Base-by-base conservation (phyloP, 306 rosid species). In the Amphicarpaea edgeworthii region DNA sequence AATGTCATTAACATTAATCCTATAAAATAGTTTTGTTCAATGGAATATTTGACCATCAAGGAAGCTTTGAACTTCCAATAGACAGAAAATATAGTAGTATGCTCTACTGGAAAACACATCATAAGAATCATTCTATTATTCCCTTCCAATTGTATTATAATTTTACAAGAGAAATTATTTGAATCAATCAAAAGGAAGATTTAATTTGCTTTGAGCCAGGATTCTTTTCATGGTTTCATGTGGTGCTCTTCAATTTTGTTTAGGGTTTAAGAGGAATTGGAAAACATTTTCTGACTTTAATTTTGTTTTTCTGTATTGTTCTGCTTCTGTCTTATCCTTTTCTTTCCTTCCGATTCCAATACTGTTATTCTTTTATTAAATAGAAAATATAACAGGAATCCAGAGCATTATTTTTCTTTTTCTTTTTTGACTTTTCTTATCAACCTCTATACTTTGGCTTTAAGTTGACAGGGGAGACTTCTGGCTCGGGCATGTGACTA, bases 391-490 rank as follows among this genome's bases (percentile, higher is more conserved):
- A 20, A 20, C 11, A 47, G 43, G 24, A 11, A 37, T 14, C 15
- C 8, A 72, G 75, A 79, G 38, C 11, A 24, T 30, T 74, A 65
- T 45, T 75, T 62, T 70, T 73, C 14, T 71, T 55, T 77, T 37
- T 43, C 43, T 30, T 76, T 77, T 79, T 88, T 85, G 83, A 82
- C 70, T 84, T 85, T 86, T 83, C 91, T 89, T 87, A 87, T 82
- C 87, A 86, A 89, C 86, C 78, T 87, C 84, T 84, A 64, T 78
- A 85, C 89, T 87, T 80, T 90, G 89, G 84, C 96, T 89, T 88
- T 78, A 96, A 96, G 99, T 96, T 93, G 98, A 96, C 99, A 96
- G 99, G 99, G 99, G 83, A 93, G 99, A 87, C 99, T 96, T 90
- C 94, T 88, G 83, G 98, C 99, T 73, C 89, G 77, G 98, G 88